These are phyloP conservation scores for Mycena olivaceomarginata DNA, from an alignment of 768 basidiomycete species.

Conservation along the genomic window DNA sequence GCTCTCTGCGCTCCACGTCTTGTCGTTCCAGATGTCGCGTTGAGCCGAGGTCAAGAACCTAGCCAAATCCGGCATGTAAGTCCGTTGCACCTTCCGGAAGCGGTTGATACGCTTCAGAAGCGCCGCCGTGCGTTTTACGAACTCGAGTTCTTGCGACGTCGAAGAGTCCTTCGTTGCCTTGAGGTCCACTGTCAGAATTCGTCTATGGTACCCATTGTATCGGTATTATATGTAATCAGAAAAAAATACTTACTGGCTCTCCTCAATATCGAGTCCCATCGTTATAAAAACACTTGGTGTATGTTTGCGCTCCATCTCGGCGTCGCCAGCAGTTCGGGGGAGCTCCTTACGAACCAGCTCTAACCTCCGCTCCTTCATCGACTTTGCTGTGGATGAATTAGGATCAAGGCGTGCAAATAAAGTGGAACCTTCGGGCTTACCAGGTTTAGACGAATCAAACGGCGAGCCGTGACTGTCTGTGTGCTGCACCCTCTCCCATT, in stretches of 20 bases:
- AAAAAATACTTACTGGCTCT: too few species aligned
- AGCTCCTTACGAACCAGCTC: too few species aligned
- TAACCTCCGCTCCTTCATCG: too few species aligned
- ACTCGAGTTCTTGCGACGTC: neutral
- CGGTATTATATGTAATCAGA: too few species aligned
- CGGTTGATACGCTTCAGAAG: neutral
- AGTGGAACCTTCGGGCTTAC: too few species aligned
- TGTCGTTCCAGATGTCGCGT: neutral
- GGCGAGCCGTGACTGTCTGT: neutral
- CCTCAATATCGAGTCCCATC: too few species aligned
- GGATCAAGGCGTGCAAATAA: too few species aligned
- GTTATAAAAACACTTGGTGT: too few species aligned
- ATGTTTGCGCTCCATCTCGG: too few species aligned
- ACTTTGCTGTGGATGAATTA: too few species aligned
- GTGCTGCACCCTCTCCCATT: slow-evolving; percentile 21
- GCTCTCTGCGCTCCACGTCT: neutral
- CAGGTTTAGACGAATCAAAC: neutral
- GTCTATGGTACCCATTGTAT: neutral
- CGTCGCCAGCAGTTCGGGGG: too few species aligned
- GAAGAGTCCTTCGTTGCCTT: neutral
- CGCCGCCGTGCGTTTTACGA: neutral
- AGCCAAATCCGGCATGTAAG: slow-evolving; percentile 4
- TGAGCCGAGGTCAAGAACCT: neutral
- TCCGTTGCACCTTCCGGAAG: slow-evolving; percentile 7
- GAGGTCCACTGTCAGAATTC: neutral